These are phyloP conservation scores for Stephania japonica DNA, from an alignment of 164 flowering plant species.

Conservation along the genomic window DNA sequence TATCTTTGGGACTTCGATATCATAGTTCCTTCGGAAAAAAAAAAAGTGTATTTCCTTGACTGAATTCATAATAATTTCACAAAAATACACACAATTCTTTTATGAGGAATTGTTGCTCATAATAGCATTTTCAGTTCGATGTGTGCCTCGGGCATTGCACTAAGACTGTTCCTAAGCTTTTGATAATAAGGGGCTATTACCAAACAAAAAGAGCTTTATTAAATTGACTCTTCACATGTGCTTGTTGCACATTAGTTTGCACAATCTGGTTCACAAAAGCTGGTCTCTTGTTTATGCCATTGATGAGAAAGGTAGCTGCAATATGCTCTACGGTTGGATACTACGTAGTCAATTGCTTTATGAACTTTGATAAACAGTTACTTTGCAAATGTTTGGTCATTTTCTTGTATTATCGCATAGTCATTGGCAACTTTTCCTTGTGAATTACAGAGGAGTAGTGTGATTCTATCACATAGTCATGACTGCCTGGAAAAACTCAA, in stretches of 20 bases:
- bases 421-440: slow-evolving; percentile 14
- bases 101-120: background rate
- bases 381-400: no score
- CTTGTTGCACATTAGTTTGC: background rate
- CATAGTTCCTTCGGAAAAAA: background rate
- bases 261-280: background rate
- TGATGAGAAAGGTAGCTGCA: no score
- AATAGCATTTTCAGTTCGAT: background rate
- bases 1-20: background rate
- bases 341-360: no score
- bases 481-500: slow-evolving; percentile 59
- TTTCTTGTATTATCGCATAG: background rate
- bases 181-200: background rate
- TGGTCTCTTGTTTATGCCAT: background rate
- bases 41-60: background rate
- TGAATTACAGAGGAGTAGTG: slow-evolving; percentile 77
- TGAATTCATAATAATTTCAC: background rate
- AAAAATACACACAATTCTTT: background rate
- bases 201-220: no score
- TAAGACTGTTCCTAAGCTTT: background rate
- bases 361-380: no score
- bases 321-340: no score
- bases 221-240: background rate
- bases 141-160: background rate
- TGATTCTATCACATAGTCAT: slow-evolving; percentile 84